Percentiles rank a stretch among this genome's conserved stretches.
phyloP scores from a whole-genome alignment of 78 protist genomes.

The Emiliania huxleyi region DNA sequence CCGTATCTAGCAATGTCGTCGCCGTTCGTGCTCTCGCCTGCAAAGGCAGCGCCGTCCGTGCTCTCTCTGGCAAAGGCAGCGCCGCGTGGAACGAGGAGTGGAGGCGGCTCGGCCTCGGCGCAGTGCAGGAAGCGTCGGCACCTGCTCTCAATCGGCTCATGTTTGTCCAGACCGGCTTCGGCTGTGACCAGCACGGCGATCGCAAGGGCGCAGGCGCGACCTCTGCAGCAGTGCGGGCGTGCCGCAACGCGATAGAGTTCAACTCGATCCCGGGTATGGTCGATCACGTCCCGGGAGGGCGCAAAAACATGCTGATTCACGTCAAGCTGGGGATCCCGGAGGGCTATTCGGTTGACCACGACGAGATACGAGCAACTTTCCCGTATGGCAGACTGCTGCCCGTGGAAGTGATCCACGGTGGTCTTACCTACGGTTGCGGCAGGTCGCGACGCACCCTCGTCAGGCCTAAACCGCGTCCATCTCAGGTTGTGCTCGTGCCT shows the following conservation, averaged over 20 bases:
- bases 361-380: not conserved
- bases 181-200: slow-evolving; percentile 14
- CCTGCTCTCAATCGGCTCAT: not conserved
- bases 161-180: not conserved
- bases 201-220: not conserved
- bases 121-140: not conserved
- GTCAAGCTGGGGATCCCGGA: not conserved
- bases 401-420: not conserved
- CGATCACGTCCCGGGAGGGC: not conserved
- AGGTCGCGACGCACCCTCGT: too few species aligned
- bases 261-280: not conserved
- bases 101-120: not conserved
- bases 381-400: slow-evolving; percentile 7
- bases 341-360: not conserved
- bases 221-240: not conserved
- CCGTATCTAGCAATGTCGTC: too few species aligned
- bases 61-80: too few species aligned
- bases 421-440: not conserved
- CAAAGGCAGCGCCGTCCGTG: too few species aligned
- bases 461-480: too few species aligned
- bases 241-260: slow-evolving; percentile 25
- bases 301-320: not conserved
- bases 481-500: too few species aligned
- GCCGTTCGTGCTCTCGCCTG: too few species aligned
- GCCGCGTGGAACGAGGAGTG: not conserved